phyloP scores from a whole-genome alignment of 2,329 filamentous ascomycete species.

The Gremmenia infestans region DNA sequence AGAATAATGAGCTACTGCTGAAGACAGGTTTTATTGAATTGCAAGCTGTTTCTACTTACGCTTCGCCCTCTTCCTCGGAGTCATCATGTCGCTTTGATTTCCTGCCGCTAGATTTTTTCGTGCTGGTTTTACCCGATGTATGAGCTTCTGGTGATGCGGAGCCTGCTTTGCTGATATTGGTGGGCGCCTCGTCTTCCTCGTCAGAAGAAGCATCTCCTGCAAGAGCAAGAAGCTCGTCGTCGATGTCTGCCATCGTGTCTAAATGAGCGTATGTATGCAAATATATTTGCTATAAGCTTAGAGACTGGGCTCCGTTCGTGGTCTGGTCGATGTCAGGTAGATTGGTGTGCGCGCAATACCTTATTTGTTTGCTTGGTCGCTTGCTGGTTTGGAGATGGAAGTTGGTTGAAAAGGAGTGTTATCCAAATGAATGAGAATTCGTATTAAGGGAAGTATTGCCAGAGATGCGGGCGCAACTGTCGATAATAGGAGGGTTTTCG shows the following conservation, averaged over 20 bases:
- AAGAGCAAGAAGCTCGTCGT: slow-evolving; percentile 89
- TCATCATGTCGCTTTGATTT: slow-evolving; percentile 48
- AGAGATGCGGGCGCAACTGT: not conserved
- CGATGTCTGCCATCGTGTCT: slow-evolving; percentile 68
- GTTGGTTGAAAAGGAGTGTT: not conserved
- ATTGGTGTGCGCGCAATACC: not conserved
- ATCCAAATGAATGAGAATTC: not conserved
- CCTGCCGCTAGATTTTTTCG: slow-evolving; percentile 47
- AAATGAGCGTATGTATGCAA: slow-evolving; percentile 2
- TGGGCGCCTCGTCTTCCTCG: slow-evolving; percentile 46
- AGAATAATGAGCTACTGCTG: slow-evolving; percentile 6
- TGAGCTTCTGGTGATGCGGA: slow-evolving; percentile 47
- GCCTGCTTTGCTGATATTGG: slow-evolving; percentile 49
- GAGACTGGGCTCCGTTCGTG: not conserved
- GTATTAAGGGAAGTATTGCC: not conserved
- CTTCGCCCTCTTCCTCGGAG: slow-evolving; percentile 75
- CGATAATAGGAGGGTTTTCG: not conserved
- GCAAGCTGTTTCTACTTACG: slow-evolving; percentile 52
- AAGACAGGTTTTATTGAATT: slow-evolving; percentile 4
- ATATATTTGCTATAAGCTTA: not conserved
- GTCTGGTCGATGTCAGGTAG: not conserved
- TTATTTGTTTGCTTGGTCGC: not conserved
- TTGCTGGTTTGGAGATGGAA: not conserved
- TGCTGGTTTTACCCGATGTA: slow-evolving; percentile 34
- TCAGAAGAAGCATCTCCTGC: slow-evolving; percentile 68